Evolutionary conservation across 371 early-diverging fungal genomes (phyloP), one percentile per base, ranked within the genome.

Genomic region (Mucor velutinosus): DNA sequence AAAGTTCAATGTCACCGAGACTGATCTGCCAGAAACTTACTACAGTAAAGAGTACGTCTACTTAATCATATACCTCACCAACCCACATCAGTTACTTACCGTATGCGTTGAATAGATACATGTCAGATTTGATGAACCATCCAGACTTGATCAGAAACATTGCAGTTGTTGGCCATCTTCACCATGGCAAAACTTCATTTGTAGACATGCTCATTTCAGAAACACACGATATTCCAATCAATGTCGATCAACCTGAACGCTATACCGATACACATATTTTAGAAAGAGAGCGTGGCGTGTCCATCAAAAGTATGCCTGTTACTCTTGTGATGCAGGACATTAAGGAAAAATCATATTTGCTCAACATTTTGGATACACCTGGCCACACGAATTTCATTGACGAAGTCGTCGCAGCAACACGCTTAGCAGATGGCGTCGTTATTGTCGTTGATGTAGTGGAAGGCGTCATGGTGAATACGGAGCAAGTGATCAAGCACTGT

Each of bases 391-490:
- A 97, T 70, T 99, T 97, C 71, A 86, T 92, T 25, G 99, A 98
- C 74, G 98, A 99, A 71, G 94, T 94, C 0, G 87, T 92, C 7
- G 95, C 95, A 57, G 93, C 93, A 41, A 75, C 94, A 59, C 86
- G 96, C 35, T 74, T 99, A 56, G 88, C 90, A 21, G 99, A 99
- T 78, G 99, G 99, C 69, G 93, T 90, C 10, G 93, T 93, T n/a
- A 73, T 99, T 35, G 89, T 98, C 0, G 98, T 99, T 7, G 99
- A 99, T 80, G 97, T 93, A 1, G 87, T 98, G 10, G 99, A 99
- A 72, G 99, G 99, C 41, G 95, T 93, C 7, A 97, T 98, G 99
- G 88, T 91, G 29, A 93, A 90, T 76, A 97, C 98, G 0, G 94
- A 95, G 69, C 92, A 94, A 55, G 76, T 95, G n/a, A 94, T 99